A percentile compares a stretch with the other conserved stretches of the same genome.
These are phyloP conservation scores for Eucalyptus erythrocorys DNA, from an alignment of 345 rosid genomes.

Conservation along the genomic window DNA sequence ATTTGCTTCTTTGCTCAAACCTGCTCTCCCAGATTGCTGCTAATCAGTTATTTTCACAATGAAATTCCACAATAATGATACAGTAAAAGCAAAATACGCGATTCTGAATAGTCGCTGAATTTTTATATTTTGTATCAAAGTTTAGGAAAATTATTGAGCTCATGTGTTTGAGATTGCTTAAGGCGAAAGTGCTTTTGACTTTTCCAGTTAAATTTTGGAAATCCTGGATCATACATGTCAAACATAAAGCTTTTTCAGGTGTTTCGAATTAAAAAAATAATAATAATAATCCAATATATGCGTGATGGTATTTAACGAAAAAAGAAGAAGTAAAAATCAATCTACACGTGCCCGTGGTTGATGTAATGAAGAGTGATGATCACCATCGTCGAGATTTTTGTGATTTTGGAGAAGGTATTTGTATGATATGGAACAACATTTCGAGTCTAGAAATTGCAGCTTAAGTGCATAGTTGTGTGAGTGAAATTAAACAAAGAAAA, in stretches of 20 bases:
- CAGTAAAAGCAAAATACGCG: too few relatives aligned
- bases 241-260: background rate
- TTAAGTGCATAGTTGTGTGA: background rate
- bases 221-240: background rate
- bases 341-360: background rate
- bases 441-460: background rate
- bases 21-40: background rate
- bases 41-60: background rate
- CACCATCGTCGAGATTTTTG: background rate
- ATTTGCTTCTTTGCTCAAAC: background rate
- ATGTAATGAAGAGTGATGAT: background rate
- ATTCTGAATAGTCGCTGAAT: background rate
- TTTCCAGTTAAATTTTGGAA: background rate
- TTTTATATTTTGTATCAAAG: background rate
- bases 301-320: background rate
- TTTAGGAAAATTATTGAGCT: background rate
- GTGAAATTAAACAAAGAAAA: background rate
- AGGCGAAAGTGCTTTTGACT: fast-evolving
- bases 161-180: background rate
- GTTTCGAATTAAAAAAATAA: background rate
- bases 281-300: too few relatives aligned
- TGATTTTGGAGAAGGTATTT: background rate
- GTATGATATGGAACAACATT: background rate
- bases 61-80: background rate
- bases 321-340: background rate